Conservation (phyloP, 345 rosid genomes). For the Eucalyptus paniculata region DNA sequence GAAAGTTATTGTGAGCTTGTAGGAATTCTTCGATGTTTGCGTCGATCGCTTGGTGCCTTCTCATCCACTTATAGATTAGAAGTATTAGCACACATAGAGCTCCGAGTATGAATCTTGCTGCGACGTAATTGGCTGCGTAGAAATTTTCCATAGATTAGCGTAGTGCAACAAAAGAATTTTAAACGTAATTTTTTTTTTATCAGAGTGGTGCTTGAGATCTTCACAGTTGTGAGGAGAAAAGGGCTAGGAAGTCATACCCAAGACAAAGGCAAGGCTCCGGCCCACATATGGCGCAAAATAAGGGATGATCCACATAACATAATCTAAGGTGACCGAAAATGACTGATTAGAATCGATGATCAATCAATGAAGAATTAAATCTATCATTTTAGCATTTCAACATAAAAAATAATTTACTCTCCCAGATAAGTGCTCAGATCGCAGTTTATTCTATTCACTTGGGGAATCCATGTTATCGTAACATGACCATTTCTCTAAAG, state of each 20-base stretch:
- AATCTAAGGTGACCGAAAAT: too few species aligned
- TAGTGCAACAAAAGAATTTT: neutral
- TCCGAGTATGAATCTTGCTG: neutral
- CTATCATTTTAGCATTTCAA: too few species aligned
- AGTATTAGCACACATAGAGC: neutral
- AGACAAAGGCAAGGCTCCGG: neutral
- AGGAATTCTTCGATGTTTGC: too few species aligned
- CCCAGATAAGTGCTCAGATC: too few species aligned
- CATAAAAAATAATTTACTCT: too few species aligned
- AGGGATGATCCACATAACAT: fast-evolving
- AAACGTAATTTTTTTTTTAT: too few species aligned
- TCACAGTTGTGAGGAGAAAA: neutral
- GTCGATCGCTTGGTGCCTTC: fast-evolving
- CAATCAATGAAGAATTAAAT: too few species aligned
- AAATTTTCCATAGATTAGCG: neutral
- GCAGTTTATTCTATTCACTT: too few species aligned
- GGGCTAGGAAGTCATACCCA: neutral
- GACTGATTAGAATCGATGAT: too few species aligned
- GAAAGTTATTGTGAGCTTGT: neutral
- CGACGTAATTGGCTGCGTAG: neutral
- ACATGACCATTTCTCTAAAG: too few species aligned
- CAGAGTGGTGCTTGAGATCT: neutral
- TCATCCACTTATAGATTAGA: neutral
- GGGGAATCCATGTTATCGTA: too few species aligned
- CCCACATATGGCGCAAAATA: fast-evolving